These are phyloP conservation scores for Boletellus dicymbophilus DNA, from an alignment of 1,284 basidiomycete genomes.

Conservation along the genomic window DNA sequence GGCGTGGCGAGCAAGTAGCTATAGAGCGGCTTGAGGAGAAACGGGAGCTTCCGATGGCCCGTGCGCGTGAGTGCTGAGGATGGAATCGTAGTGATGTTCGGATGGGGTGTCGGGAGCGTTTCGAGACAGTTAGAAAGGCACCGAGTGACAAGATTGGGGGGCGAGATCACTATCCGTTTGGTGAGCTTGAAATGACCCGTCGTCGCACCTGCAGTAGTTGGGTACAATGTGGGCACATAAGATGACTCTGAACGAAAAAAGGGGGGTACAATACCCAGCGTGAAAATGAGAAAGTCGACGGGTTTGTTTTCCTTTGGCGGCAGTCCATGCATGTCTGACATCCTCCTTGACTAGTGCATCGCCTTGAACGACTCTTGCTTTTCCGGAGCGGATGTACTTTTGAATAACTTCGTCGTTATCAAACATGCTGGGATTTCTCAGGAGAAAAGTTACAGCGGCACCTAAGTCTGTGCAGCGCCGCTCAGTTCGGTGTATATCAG, in stretches of 20 bases:
- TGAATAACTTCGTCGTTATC: conserved; percentile 46
- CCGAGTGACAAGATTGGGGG: conserved; percentile 32
- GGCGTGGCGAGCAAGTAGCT: conserved; percentile 38
- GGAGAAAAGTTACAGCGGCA: conserved; percentile 50
- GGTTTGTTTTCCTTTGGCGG: conserved; percentile 24
- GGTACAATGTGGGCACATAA: too few relatives aligned
- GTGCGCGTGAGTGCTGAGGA: conserved; percentile 50
- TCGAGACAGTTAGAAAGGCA: conserved; percentile 31
- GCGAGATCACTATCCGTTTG: conserved; percentile 27
- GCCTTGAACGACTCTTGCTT: conserved; percentile 45
- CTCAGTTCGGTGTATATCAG: not conserved
- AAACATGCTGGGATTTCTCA: conserved; percentile 44
- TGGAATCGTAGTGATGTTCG: conserved; percentile 54
- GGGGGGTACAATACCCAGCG: conserved; percentile 21
- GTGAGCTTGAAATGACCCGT: conserved; percentile 17
- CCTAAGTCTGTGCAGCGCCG: conserved; percentile 39
- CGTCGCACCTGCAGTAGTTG: conserved; percentile 21
- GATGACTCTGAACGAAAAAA: not conserved
- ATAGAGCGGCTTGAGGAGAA: conserved; percentile 50
- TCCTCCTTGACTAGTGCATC: conserved; percentile 49
- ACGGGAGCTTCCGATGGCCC: conserved; percentile 48
- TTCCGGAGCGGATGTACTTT: conserved; percentile 39
- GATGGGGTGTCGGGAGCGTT: conserved; percentile 33
- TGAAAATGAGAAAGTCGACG: conserved; percentile 27
- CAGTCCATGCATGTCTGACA: conserved; percentile 43